Percentiles rank a stretch among this genome's conserved stretches.
These are phyloP conservation scores for Halteria grandinella DNA, from an alignment of 73 alveolate genomes.

Conservation along the genomic window DNA sequence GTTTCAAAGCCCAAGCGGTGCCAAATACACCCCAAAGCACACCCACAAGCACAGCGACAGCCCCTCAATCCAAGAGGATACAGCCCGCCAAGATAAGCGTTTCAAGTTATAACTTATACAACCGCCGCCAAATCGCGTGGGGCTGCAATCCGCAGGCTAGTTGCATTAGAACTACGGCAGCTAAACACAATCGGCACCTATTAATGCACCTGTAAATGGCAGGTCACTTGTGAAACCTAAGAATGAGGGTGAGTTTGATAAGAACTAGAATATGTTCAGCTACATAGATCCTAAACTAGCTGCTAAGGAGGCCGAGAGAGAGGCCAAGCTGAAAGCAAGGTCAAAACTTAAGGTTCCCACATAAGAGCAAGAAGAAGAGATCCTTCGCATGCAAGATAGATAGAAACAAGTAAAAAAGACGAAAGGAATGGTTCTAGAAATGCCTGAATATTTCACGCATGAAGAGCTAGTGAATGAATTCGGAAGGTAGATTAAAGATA, in stretches of 20 bases:
- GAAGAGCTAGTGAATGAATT: conserved; percentile 18
- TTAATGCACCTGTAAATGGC: no score
- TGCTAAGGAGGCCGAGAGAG: background rate
- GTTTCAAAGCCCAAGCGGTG: no score
- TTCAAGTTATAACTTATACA: no score
- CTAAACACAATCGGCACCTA: no score
- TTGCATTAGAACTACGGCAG: no score
- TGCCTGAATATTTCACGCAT: conserved; percentile 11
- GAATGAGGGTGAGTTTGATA: conserved; percentile 22
- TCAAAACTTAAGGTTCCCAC: conserved; percentile 6
- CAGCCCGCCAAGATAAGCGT: no score
- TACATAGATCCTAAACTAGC: conserved; percentile 5
- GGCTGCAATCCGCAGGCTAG: no score
- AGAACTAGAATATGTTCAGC: background rate
- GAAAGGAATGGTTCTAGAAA: background rate
- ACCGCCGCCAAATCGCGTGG: no score
- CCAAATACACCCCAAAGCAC: no score
- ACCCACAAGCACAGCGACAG: no score
- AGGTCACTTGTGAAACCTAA: conserved; percentile 21
- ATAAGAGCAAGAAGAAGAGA: conserved; percentile 25
- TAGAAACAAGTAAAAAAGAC: conserved; percentile 18
- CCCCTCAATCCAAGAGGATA: no score
- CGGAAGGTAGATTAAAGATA: background rate
- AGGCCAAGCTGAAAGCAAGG: background rate
- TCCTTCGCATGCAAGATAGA: background rate